Conservation (phyloP, 371 early-diverging fungal genomes). For the Funneliformis caledonium region DNA sequence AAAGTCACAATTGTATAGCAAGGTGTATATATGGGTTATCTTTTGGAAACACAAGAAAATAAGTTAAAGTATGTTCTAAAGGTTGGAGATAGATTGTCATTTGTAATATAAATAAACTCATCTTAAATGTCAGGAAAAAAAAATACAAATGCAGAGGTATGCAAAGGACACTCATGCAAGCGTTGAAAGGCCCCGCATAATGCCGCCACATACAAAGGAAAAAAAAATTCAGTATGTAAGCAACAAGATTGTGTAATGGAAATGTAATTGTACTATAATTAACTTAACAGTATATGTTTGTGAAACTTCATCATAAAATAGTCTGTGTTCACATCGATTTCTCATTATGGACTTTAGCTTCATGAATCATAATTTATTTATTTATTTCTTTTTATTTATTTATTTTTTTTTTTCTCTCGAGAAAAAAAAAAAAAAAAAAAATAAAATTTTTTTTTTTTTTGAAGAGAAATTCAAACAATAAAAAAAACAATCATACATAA, state of each 20-base stretch:
- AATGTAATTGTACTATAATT: background rate
- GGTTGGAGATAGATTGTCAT: no score
- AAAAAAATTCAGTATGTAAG: slow-evolving; percentile 8
- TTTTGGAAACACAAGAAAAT: slow-evolving; percentile 23
- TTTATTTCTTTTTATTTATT: no score
- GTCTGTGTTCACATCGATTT: no score
- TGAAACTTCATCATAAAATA: no score
- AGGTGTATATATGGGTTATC: slow-evolving; percentile 16
- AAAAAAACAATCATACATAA: slow-evolving; percentile 1
- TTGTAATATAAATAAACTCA: no score
- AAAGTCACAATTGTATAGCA: background rate
- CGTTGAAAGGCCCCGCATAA: slow-evolving; percentile 1
- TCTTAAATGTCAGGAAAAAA: background rate
- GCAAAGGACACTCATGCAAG: slow-evolving; percentile 13
- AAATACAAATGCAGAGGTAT: slow-evolving; percentile 6
- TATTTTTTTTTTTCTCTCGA: no score
- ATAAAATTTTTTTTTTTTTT: no score
- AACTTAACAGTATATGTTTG: no score
- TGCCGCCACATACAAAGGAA: slow-evolving; percentile 28
- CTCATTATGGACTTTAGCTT: no score
- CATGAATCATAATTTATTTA: no score
- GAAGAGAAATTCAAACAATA: no score
- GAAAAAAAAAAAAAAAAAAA: no score
- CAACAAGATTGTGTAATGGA: background rate
- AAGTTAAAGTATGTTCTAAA: background rate